Conservation (phyloP, 345 rosid species). For the Draba incana region DNA sequence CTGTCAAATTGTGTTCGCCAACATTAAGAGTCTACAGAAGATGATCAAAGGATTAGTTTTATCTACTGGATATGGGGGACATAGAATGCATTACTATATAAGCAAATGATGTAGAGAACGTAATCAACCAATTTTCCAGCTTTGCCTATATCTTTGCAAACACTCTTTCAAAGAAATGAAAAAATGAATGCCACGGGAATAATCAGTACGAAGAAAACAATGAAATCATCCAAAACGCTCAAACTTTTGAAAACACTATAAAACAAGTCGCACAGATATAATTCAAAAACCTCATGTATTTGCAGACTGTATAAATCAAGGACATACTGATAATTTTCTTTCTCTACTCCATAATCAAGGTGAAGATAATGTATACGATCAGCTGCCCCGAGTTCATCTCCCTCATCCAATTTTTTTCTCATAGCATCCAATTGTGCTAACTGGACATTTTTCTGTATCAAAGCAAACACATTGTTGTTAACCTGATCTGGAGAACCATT, state of each 20-base stretch:
- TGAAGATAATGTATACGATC: conserved; percentile 69
- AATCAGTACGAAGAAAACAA: conserved; percentile 4
- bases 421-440: conserved; percentile 76
- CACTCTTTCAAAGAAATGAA: not conserved
- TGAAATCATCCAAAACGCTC: not conserved
- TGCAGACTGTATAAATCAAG: conserved; percentile 26
- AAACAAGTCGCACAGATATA: conserved; percentile 1
- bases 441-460: conserved; percentile 67
- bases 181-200: conserved; percentile 14
- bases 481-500: conserved; percentile 44
- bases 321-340: conserved; percentile 67
- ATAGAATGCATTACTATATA: not conserved
- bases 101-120: not conserved
- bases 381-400: conserved; percentile 60
- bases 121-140: conserved; percentile 1
- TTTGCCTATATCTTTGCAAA: conserved; percentile 17
- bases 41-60: conserved; percentile 10
- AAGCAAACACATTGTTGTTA: conserved; percentile 52
- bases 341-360: conserved; percentile 69
- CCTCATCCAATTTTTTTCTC: conserved; percentile 47
- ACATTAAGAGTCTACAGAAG: conserved; percentile 1
- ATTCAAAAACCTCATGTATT: conserved; percentile 22
- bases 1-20: conserved; percentile 10
- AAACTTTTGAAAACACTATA: conserved; percentile 13
- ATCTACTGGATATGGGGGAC: not conserved